phyloP scores from a whole-genome alignment of 1,139 yeast species.

The Saccharomyces hybrid region DNA sequence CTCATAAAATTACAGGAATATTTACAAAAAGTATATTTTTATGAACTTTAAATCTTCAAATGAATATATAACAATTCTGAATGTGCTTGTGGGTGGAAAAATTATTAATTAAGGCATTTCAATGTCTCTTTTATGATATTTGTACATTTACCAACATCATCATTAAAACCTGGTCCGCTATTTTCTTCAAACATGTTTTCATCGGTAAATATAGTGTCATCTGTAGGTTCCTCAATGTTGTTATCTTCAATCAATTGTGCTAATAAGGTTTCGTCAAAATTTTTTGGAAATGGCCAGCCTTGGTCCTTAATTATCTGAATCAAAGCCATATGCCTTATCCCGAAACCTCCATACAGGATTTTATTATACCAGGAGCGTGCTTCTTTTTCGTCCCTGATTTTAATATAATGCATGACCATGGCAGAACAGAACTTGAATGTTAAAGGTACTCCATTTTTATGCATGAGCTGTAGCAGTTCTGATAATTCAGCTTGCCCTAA shows the following conservation, averaged over 20 bases:
- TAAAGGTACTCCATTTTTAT: constrained; percentile 14
- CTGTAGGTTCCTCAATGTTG: neutral
- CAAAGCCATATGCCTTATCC: constrained; percentile 16
- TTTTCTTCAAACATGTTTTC: neutral
- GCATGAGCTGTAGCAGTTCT: constrained; percentile 19
- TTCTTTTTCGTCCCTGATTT: constrained; percentile 12
- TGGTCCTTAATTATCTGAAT: constrained; percentile 14
- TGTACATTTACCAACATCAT: neutral
- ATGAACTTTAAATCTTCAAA: neutral
- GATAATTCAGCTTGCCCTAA: constrained; percentile 17
- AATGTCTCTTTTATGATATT: neutral
- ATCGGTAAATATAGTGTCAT: neutral
- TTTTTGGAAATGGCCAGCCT: constrained; percentile 23
- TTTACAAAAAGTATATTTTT: neutral
- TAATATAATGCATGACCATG: constrained; percentile 20
- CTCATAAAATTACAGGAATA: neutral
- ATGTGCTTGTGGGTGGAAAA: neutral
- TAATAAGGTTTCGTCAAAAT: constrained; percentile 12
- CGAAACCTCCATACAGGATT: constrained; percentile 19
- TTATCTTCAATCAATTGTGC: neutral
- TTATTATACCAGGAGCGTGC: constrained; percentile 29
- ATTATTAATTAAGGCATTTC: neutral
- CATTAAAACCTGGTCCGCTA: neutral
- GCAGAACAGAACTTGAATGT: constrained; percentile 23
- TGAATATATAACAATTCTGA: neutral